phyloP scores from a whole-genome alignment of 164 flowering plant species.

The Tetrastigma voinierianum region DNA sequence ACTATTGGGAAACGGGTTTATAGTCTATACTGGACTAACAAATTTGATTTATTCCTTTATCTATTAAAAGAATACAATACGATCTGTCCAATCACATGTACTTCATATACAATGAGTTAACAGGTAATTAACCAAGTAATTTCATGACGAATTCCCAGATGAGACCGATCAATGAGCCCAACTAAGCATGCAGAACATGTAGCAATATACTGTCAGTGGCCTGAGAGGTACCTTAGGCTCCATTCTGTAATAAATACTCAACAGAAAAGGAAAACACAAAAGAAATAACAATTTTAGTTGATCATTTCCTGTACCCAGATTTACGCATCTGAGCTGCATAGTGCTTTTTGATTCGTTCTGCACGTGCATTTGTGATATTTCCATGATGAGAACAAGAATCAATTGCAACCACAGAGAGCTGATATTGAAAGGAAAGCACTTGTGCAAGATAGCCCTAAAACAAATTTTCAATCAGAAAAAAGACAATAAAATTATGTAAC shows the following conservation, averaged over 20 bases:
- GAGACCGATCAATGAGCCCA: too few species aligned
- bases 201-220: too few species aligned
- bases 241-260: neutral
- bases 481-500: neutral
- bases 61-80: too few species aligned
- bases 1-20: too few species aligned
- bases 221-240: too few species aligned
- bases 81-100: too few species aligned
- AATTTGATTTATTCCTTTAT: too few species aligned
- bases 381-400: constrained; percentile 92
- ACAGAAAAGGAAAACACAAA: neutral
- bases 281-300: neutral
- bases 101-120: too few species aligned
- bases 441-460: constrained; percentile 90
- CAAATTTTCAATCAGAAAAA: constrained; percentile 4
- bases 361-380: constrained; percentile 61
- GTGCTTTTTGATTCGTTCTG: constrained; percentile 75
- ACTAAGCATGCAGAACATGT: too few species aligned
- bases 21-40: too few species aligned
- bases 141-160: too few species aligned
- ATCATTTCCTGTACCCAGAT: constrained; percentile 36
- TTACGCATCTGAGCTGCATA: constrained; percentile 62
- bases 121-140: too few species aligned
- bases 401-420: constrained; percentile 74
- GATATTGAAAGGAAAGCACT: constrained; percentile 76